A percentile compares a stretch with the other conserved stretches of the same genome.
These are phyloP conservation scores for Aspergillus avenaceus DNA, from an alignment of 495 filamentous ascomycete species.

Conservation along the genomic window DNA sequence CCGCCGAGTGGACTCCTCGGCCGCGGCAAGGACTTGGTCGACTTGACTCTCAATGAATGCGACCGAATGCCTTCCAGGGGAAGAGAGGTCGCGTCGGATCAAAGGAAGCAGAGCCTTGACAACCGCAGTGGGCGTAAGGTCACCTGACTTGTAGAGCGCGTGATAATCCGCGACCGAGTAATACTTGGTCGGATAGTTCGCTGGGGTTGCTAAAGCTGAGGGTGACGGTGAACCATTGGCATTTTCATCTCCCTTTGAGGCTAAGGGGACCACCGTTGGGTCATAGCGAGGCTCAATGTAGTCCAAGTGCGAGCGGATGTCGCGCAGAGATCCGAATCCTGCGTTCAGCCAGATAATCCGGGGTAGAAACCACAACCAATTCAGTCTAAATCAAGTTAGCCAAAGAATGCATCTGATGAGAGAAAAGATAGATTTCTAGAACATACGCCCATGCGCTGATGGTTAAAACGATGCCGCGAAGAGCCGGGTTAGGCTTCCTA, in stretches of 20 bases:
- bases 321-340: conserved; percentile 54
- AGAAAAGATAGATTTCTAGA: not conserved
- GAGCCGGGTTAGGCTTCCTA: conserved; percentile 29
- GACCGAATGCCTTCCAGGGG: conserved; percentile 52
- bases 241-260: not conserved
- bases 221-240: not conserved
- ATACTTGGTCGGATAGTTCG: conserved; percentile 58
- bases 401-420: not conserved
- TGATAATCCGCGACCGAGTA: conserved; percentile 71
- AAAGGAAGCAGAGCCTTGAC: conserved; percentile 63
- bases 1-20: conserved; percentile 62
- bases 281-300: conserved; percentile 56
- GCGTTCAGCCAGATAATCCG: conserved; percentile 60
- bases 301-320: conserved; percentile 42
- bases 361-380: conserved; percentile 30
- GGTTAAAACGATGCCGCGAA: conserved; percentile 31
- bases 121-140: conserved; percentile 65
- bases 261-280: conserved; percentile 64
- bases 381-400: conserved; percentile 16
- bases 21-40: conserved; percentile 58
- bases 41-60: conserved; percentile 60
- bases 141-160: conserved; percentile 59
- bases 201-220: conserved; percentile 31
- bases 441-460: conserved; percentile 32
- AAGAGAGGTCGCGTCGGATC: conserved; percentile 51